A percentile compares a stretch with the other conserved stretches of the same genome.
phyloP scores from a whole-genome alignment of 345 rosid genomes.

The Brassica cretica region DNA sequence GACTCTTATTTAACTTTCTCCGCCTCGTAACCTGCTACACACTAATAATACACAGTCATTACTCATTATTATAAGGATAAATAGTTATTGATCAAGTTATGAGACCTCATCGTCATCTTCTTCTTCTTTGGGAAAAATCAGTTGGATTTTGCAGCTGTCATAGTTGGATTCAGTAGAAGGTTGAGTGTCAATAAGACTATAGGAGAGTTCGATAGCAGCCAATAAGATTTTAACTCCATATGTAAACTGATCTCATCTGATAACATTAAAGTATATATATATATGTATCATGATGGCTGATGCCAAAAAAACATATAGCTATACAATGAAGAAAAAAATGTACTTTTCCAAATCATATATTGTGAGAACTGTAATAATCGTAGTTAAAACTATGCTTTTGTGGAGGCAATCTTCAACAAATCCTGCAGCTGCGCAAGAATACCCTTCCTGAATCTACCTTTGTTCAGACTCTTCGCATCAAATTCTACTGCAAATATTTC shows the following conservation, averaged over 20 bases:
- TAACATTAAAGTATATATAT: too few relatives aligned
- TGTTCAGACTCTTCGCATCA: slow-evolving; percentile 45
- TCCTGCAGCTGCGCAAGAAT: slow-evolving; percentile 53
- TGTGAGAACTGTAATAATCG: too few relatives aligned
- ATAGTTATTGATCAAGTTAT: not conserved
- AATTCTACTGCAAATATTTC: slow-evolving; percentile 68
- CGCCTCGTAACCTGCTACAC: not conserved
- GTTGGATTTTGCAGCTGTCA: not conserved
- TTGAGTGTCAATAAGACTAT: too few relatives aligned
- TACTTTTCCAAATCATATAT: too few relatives aligned
- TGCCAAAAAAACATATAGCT: too few relatives aligned
- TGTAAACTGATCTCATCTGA: not conserved
- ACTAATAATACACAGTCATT: too few relatives aligned
- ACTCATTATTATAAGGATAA: not conserved
- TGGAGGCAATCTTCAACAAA: slow-evolving; percentile 55
- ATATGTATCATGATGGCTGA: too few relatives aligned
- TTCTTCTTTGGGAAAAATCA: not conserved
- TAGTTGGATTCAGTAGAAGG: not conserved
- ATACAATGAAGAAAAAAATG: too few relatives aligned
- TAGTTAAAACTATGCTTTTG: slow-evolving; percentile 9
- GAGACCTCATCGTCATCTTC: not conserved
- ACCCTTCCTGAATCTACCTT: slow-evolving; percentile 62
- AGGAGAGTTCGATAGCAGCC: not conserved
- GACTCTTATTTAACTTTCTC: not conserved
- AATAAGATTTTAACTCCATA: not conserved